Conservation (phyloP, 2,329 filamentous ascomycete genomes). For the Truncatella angustata region DNA sequence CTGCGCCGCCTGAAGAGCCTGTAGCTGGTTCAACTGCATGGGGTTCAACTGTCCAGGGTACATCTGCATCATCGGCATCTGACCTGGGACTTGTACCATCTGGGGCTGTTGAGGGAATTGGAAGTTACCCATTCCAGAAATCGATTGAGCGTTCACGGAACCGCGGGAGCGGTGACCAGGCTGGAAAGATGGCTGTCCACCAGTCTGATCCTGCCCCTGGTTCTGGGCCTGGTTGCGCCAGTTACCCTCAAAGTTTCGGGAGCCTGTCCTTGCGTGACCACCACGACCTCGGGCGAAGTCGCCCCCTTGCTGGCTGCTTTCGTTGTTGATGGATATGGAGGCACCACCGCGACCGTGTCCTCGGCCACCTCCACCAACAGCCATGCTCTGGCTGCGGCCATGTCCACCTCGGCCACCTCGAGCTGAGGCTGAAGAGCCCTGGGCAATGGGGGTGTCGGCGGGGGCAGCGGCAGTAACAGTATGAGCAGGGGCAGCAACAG, state of each 20-base stretch:
- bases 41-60: constrained; percentile 83
- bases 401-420: constrained; percentile 60
- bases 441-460: constrained; percentile 38
- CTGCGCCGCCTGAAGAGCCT: constrained; percentile 87
- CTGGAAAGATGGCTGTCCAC: constrained; percentile 73
- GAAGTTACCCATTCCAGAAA: constrained; percentile 81
- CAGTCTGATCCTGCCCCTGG: constrained; percentile 63
- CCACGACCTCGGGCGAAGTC: constrained; percentile 69
- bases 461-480: constrained; percentile 36
- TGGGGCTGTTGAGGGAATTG: constrained; percentile 87
- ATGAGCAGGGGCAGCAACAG: too few relatives aligned
- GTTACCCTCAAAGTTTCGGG: constrained; percentile 95
- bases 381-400: constrained; percentile 89
- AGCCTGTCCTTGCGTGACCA: constrained; percentile 78
- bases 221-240: constrained; percentile 79
- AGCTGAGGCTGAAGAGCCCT: constrained; percentile 41
- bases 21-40: constrained; percentile 84
- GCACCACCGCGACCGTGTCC: constrained; percentile 68
- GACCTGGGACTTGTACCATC: constrained; percentile 80
- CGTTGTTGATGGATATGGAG: constrained; percentile 50
- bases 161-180: constrained; percentile 84
- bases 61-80: constrained; percentile 82
- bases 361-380: constrained; percentile 67
- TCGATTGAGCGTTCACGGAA: constrained; percentile 76
- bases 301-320: constrained; percentile 28